Percentiles rank a stretch among this genome's conserved stretches.
Evolutionary conservation across 192 early-diverging fungal species (phyloP).

Genomic region (Geosiphon pyriformis): DNA sequence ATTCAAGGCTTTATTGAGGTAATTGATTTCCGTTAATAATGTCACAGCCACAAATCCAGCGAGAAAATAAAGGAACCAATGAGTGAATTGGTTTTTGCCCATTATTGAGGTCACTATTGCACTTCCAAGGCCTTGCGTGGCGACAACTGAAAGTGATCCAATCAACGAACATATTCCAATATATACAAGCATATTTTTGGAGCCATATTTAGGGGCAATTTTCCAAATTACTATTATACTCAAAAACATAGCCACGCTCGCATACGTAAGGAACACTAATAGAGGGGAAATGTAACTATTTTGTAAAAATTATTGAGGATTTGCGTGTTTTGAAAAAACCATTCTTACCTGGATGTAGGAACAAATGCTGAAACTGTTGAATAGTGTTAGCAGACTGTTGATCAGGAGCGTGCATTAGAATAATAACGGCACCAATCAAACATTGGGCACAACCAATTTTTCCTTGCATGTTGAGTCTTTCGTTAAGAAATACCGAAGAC

Average conservation of each 20-base stretch:
- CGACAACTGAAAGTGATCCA: conserved; percentile 61
- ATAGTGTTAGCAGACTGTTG: conserved; percentile 68
- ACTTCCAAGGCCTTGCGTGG: conserved; percentile 63
- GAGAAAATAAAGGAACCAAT: conserved; percentile 64
- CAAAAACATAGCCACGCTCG: conserved; percentile 35
- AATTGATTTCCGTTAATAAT: conserved; percentile 58
- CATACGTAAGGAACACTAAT: conserved; percentile 49
- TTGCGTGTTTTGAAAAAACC: neutral
- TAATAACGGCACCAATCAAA: conserved; percentile 54
- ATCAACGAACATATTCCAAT: conserved; percentile 49
- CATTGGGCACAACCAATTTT: conserved; percentile 65
- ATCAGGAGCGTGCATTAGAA: conserved; percentile 46
- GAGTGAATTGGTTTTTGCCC: conserved; percentile 52
- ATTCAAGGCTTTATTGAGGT: conserved; percentile 67
- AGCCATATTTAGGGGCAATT: conserved; percentile 54
- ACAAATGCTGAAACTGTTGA: conserved; percentile 67
- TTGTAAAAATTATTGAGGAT: neutral
- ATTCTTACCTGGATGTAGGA: conserved; percentile 50
- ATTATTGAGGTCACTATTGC: conserved; percentile 56
- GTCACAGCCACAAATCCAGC: conserved; percentile 49
- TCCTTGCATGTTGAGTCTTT: conserved; percentile 56
- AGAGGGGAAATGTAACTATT: neutral
- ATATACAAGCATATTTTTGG: conserved; percentile 47
- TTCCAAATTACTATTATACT: conserved; percentile 46
- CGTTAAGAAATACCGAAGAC: conserved; percentile 58